Evolutionary conservation across 441 rosid species (phyloP).

Genomic region (Rhodomyrtus psidioides): DNA sequence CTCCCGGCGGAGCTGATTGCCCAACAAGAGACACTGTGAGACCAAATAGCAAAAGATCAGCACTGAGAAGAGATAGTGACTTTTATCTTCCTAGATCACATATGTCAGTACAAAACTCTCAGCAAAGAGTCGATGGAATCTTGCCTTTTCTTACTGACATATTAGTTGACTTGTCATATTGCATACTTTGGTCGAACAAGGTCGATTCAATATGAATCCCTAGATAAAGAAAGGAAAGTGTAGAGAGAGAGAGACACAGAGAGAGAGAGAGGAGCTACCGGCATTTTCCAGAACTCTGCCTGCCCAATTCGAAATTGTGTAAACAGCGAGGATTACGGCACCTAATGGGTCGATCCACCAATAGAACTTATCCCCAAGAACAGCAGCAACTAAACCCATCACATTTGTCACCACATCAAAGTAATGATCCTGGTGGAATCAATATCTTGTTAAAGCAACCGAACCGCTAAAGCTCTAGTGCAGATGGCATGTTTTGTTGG

Average conservation of each 20-base stretch:
- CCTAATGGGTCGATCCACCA: too few relatives aligned
- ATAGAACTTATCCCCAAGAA: too few relatives aligned
- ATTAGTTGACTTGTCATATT: background rate
- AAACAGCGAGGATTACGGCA: too few relatives aligned
- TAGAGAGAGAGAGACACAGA: background rate
- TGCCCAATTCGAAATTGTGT: too few relatives aligned
- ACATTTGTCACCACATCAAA: too few relatives aligned
- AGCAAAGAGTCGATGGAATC: background rate
- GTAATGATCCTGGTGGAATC: too few relatives aligned
- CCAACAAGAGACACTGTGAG: constrained; percentile 61
- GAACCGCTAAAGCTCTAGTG: too few relatives aligned
- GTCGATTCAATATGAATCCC: background rate
- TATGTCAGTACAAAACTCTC: background rate
- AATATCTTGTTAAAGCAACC: too few relatives aligned
- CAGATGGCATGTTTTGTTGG: too few relatives aligned
- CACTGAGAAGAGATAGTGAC: background rate
- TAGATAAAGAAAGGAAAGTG: background rate
- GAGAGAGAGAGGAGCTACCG: background rate
- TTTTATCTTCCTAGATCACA: background rate
- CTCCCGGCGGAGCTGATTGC: constrained; percentile 67
- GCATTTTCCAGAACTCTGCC: too few relatives aligned
- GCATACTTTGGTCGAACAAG: background rate
- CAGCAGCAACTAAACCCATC: too few relatives aligned
- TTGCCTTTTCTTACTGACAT: background rate
- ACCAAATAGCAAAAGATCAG: background rate